These are phyloP conservation scores for Tetradesmus lagerheimii DNA, from an alignment of 139 green algal genomes.

Conservation along the genomic window DNA sequence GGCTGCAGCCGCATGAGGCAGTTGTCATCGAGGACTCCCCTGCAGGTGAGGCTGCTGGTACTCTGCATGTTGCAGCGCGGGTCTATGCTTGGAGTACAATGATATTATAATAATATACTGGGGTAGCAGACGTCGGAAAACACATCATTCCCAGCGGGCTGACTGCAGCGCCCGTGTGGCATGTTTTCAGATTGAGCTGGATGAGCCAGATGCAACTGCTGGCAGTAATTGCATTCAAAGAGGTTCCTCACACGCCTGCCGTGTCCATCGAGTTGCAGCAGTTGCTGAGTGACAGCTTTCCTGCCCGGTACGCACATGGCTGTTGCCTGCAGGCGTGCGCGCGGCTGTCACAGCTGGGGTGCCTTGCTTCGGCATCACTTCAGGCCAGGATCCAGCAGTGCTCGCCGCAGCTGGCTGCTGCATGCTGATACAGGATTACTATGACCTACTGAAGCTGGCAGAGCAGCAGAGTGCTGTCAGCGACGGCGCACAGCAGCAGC, in stretches of 20 bases:
- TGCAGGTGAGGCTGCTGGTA: constrained; percentile 47
- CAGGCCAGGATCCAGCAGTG: constrained; percentile 62
- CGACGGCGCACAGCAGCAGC: neutral
- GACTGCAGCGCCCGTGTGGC: no score
- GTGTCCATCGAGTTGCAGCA: no score
- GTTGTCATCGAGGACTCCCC: constrained; percentile 66
- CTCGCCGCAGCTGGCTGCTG: constrained; percentile 65
- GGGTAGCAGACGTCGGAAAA: no score
- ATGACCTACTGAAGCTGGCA: constrained; percentile 54
- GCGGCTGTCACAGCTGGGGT: constrained; percentile 73
- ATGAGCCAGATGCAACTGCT: no score
- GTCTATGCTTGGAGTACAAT: no score
- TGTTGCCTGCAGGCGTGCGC: constrained; percentile 50
- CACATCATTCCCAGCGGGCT: no score
- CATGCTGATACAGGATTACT: constrained; percentile 59
- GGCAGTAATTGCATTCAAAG: no score
- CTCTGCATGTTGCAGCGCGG: neutral
- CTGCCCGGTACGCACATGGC: neutral
- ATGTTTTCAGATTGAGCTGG: no score
- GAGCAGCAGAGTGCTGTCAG: constrained; percentile 3
- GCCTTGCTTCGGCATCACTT: constrained; percentile 69
- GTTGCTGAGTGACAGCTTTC: neutral
- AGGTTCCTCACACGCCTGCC: no score
- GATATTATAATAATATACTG: no score
- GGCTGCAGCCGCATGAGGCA: constrained; percentile 54